Conservation (phyloP, 148 eudicot species). For the Camellia japonica region DNA sequence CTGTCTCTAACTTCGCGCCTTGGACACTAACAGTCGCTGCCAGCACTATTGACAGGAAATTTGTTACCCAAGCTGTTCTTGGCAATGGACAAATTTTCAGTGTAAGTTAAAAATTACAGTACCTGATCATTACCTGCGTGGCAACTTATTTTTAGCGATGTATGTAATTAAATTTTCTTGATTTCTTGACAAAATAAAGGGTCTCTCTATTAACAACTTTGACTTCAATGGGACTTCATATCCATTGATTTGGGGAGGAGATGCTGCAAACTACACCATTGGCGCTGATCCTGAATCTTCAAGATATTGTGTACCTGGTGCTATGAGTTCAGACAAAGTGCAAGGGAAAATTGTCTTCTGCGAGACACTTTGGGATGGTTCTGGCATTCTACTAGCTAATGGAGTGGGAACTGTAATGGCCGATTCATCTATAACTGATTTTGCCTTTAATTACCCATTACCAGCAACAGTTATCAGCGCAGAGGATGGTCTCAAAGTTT, state of each 20-base stretch:
- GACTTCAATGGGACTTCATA: background rate
- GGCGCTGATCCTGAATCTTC: background rate
- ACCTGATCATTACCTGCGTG: background rate
- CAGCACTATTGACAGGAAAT: slow-evolving; percentile 11
- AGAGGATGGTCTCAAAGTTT: background rate
- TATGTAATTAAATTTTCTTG: too few relatives aligned
- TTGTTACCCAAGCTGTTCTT: background rate
- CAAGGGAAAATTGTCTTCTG: slow-evolving; percentile 2
- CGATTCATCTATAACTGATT: background rate
- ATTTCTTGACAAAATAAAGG: background rate
- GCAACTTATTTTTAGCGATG: too few relatives aligned
- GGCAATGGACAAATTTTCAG: slow-evolving; percentile 7
- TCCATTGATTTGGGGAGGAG: slow-evolving; percentile 13
- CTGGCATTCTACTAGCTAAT: background rate
- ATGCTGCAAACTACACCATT: slow-evolving; percentile 2
- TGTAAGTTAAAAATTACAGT: background rate
- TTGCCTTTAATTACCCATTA: slow-evolving; percentile 1
- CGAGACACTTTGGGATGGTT: background rate
- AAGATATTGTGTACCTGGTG: background rate
- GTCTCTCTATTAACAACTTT: slow-evolving; percentile 6
- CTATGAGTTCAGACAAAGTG: slow-evolving; percentile 9
- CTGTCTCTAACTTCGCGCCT: slow-evolving; percentile 10
- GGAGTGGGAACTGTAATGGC: slow-evolving; percentile 7
- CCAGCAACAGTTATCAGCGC: background rate
- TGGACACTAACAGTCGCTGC: slow-evolving; percentile 13